These are phyloP conservation scores for Rhodocollybia butyracea DNA, from an alignment of 768 basidiomycete species.

Conservation along the genomic window DNA sequence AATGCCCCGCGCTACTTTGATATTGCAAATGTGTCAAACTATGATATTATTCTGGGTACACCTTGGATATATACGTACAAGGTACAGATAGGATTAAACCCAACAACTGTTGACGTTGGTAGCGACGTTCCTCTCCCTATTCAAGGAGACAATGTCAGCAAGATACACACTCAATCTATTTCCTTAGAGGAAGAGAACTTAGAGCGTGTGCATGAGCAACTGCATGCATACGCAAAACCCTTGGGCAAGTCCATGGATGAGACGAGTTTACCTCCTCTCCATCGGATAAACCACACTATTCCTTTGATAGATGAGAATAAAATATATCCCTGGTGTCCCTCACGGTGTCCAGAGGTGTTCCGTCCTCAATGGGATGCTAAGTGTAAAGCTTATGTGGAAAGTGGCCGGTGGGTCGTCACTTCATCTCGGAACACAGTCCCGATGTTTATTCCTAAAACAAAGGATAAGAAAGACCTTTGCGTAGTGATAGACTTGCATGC, in stretches of 20 bases:
- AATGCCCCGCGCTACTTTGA: slow-evolving; percentile 20
- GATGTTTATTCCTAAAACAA: slow-evolving; percentile 20
- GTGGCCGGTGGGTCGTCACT: slow-evolving; percentile 14
- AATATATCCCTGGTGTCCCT: slow-evolving; percentile 29
- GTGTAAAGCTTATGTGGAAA: slow-evolving; percentile 28
- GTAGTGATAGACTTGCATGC: slow-evolving; percentile 26
- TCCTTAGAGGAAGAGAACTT: not conserved
- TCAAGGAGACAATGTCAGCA: slow-evolving; percentile 8
- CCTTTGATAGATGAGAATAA: slow-evolving; percentile 33
- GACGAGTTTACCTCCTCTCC: slow-evolving; percentile 19
- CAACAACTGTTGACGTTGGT: not conserved
- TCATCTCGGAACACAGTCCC: slow-evolving; percentile 27
- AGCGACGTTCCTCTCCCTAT: not conserved
- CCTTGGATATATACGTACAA: slow-evolving; percentile 18
- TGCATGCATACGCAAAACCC: slow-evolving; percentile 12
- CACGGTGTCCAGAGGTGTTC: slow-evolving; percentile 36
- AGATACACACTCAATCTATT: too few species aligned
- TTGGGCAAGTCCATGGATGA: slow-evolving; percentile 13
- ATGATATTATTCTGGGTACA: slow-evolving; percentile 15
- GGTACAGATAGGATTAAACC: slow-evolving; percentile 9
- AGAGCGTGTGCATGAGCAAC: slow-evolving; percentile 5
- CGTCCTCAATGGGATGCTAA: slow-evolving; percentile 25
- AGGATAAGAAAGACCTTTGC: slow-evolving; percentile 16
- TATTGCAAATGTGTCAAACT: slow-evolving; percentile 23
- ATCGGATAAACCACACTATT: slow-evolving; percentile 30